These are phyloP conservation scores for Phyllosticta capitalensis DNA, from an alignment of 2,329 filamentous ascomycete species.

Conservation along the genomic window DNA sequence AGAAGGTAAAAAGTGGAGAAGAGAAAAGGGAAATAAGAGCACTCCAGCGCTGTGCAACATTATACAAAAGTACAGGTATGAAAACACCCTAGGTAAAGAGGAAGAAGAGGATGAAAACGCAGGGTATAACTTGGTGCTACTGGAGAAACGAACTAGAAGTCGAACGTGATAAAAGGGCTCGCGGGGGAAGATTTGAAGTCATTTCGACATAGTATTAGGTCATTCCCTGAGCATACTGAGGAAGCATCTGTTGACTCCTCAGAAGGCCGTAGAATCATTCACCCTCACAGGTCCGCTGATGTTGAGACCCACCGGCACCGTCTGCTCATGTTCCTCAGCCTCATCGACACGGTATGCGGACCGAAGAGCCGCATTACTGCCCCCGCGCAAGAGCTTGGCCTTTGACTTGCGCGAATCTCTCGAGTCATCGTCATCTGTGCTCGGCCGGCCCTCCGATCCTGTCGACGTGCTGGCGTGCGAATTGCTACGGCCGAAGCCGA, in stretches of 20 bases:
- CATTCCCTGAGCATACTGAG: background rate
- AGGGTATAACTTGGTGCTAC: background rate
- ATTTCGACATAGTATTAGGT: background rate
- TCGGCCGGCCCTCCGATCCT: constrained; percentile 2
- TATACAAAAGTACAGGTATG: background rate
- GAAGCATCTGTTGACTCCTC: no score
- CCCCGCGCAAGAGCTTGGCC: background rate
- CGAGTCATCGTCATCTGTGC: constrained; percentile 5
- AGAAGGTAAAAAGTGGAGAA: background rate
- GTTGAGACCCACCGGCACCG: background rate
- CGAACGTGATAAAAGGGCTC: background rate
- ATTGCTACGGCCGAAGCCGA: constrained; percentile 30
- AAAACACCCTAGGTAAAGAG: background rate
- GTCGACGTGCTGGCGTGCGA: constrained; percentile 19
- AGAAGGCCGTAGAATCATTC: background rate
- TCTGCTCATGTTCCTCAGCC: background rate
- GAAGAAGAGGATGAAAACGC: background rate
- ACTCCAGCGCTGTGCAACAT: background rate
- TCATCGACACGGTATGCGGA: background rate
- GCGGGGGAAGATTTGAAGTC: background rate
- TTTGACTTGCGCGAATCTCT: background rate
- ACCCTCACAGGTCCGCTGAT: background rate
- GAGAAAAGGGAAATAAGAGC: background rate
- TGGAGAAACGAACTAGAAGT: no score
- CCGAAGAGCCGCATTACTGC: background rate